A percentile compares a stretch with the other conserved stretches of the same genome.
Conservation (phyloP, 2,329 filamentous ascomycete species). For the Claviceps humidiphila region DNA sequence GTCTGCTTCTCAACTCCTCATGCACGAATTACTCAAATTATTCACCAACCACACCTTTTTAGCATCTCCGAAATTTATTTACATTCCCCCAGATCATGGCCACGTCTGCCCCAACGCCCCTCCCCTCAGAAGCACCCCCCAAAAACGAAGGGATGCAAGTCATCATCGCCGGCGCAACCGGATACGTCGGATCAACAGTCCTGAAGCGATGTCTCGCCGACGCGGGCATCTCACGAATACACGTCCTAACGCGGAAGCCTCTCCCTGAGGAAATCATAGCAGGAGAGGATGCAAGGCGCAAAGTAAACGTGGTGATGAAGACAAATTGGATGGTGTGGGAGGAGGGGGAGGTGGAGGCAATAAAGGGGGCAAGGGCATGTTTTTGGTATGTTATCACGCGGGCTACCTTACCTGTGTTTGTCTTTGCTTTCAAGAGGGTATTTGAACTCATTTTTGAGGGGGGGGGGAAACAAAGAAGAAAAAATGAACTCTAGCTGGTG, state of each 20-base stretch:
- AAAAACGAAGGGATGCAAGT: background rate
- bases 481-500: too few species aligned
- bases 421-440: background rate
- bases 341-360: background rate
- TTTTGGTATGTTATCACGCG: background rate
- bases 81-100: too few species aligned
- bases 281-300: background rate
- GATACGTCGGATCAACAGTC: constrained; percentile 2
- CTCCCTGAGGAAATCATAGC: background rate
- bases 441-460: background rate
- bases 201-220: constrained; percentile 1
- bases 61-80: too few species aligned
- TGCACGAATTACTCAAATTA: too few species aligned
- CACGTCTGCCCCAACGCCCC: too few species aligned
- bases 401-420: background rate
- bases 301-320: background rate
- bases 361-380: background rate
- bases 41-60: too few species aligned
- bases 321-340: background rate
- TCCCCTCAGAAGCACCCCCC: background rate
- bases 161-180: constrained; percentile 1
- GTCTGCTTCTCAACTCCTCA: too few species aligned
- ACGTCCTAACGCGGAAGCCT: background rate
- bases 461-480: too few species aligned
- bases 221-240: background rate